Evolutionary conservation across 164 flowering plant genomes (phyloP), one percentile per base, ranked within the genome.

Genomic region (Liquidambar formosana): DNA sequence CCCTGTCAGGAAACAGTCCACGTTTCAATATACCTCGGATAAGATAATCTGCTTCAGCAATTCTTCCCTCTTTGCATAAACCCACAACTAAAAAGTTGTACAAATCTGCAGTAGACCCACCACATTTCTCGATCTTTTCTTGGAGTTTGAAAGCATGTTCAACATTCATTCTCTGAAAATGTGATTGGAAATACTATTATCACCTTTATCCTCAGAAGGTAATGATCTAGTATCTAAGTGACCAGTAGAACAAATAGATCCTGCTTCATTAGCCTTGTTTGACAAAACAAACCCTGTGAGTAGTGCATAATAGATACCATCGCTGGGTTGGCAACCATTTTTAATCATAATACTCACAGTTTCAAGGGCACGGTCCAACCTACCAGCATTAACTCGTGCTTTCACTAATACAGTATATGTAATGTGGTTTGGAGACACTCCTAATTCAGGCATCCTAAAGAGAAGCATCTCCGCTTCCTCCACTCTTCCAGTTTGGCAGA

Each of bases 381-480:
- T 70, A 28, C 77, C 79, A 67, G 79, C 51, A 25, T 61, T 68
- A 56, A 67, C 71, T 57, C 71, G 65, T 25, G 77, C 79, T 61
- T 73, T 73, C 57, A 71, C 66, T 22, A 76, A 47, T 26, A 57
- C 60, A 43, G 76, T 58, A 63, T 76, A 74, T 64, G 72, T 76
- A 43, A 71, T 16, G 33, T 64, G 47, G n/a, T 71, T 71, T 25
- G 74, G 68, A 56, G 68, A 26, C 15, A 64, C 67, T 56, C 68
- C 74, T 23, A 57, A 64, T 25, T 53, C 57, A 15, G 18, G n/a
- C 80, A 79, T 76, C 13, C 57, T 54, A 52, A 22, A 21, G 27
- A 74, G 71, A 71, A 79, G 67, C 53, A 5, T 67, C 64, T 76
- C 71, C 3, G 80, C 83, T 33, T 77, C 78, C 54, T 74, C 68